phyloP scores from a whole-genome alignment of 805 yeast species.

The Dipodascopsis uninucleata region DNA sequence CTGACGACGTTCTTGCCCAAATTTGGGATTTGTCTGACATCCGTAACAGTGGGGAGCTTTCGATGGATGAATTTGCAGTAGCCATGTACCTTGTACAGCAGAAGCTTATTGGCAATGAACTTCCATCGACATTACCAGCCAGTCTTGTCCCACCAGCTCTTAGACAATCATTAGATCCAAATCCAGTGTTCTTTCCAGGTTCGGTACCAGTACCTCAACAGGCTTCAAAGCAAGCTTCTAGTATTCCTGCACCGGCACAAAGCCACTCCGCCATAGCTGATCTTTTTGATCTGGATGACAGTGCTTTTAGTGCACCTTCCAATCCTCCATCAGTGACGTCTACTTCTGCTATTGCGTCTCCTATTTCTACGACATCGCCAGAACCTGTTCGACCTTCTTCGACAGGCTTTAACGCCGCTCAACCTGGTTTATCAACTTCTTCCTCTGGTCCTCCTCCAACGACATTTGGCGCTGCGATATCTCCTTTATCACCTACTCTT shows the following conservation, averaged over 20 bases:
- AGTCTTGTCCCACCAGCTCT: constrained; percentile 43
- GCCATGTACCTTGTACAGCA: constrained; percentile 92
- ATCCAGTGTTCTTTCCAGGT: not conserved
- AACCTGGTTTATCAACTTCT: constrained; percentile 30
- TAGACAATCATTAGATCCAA: constrained; percentile 17
- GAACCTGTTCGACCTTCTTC: constrained; percentile 28
- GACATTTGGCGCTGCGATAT: constrained; percentile 31
- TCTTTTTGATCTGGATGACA: constrained; percentile 55
- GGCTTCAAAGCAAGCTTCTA: constrained; percentile 32
- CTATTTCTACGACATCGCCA: constrained; percentile 23
- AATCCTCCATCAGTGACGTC: constrained; percentile 27
- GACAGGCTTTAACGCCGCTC: constrained; percentile 1
- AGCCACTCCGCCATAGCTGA: constrained; percentile 60
- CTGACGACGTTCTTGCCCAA: constrained; percentile 78
- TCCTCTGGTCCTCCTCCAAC: constrained; percentile 33
- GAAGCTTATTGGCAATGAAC: constrained; percentile 66
- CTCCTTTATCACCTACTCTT: constrained; percentile 18
- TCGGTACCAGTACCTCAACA: constrained; percentile 22
- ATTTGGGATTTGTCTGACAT: constrained; percentile 95
- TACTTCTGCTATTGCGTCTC: not conserved
- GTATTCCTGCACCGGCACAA: constrained; percentile 38
- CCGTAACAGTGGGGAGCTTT: constrained; percentile 77
- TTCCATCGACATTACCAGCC: constrained; percentile 77
- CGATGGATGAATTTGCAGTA: constrained; percentile 79
- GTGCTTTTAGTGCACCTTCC: constrained; percentile 44